Evolutionary conservation across 108 stramenopile genomes (phyloP).

Genomic region (Ochromonas danica): DNA sequence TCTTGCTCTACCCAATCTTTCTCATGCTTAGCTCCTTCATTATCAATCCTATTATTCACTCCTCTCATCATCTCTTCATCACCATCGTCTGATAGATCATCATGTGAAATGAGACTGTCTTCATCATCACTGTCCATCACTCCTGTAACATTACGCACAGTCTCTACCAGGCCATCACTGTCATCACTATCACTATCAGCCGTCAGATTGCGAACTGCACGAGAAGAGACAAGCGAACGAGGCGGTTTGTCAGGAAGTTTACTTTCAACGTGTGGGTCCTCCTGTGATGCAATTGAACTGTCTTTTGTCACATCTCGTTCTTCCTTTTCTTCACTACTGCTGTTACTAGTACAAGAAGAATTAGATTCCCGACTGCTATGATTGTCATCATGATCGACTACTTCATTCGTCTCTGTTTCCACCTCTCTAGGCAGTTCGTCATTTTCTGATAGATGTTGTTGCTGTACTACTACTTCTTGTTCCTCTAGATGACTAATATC

Average conservation of each 20-base stretch:
- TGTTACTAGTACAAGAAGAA: background rate
- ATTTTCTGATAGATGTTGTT: too few relatives aligned
- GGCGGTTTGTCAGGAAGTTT: background rate
- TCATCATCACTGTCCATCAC: background rate
- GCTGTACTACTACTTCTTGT: too few relatives aligned
- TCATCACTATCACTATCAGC: slow-evolving; percentile 2
- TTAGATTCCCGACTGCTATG: background rate
- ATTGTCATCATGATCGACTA: too few relatives aligned
- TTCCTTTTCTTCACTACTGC: background rate
- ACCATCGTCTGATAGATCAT: background rate
- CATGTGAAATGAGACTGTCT: background rate
- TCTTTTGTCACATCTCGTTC: background rate
- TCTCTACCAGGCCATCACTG: background rate
- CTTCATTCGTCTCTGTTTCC: too few relatives aligned
- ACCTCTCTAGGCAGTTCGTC: too few relatives aligned
- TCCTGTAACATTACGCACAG: background rate
- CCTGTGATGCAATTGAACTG: background rate
- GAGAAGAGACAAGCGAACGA: background rate
- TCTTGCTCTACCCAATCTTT: background rate
- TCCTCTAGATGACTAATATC: too few relatives aligned
- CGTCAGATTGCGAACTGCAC: background rate
- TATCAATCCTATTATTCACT: too few relatives aligned
- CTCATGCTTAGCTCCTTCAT: too few relatives aligned
- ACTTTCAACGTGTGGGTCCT: background rate
- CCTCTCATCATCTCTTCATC: background rate